Percentiles rank a stretch among this genome's conserved stretches.
Conservation (phyloP, 2,329 filamentous ascomycete genomes). For the Aspergillus nomiae region DNA sequence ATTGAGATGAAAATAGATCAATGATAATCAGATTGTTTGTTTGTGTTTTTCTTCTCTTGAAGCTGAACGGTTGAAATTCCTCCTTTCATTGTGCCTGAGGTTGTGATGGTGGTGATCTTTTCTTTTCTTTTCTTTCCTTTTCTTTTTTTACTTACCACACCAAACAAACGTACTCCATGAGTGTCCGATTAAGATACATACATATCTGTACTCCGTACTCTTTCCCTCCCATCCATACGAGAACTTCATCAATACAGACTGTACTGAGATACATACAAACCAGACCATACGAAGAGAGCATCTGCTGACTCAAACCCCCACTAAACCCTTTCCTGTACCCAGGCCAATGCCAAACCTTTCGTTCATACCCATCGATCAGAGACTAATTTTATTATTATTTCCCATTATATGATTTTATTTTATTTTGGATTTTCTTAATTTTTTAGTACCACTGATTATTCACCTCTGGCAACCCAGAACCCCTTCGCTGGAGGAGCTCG, state of each 20-base stretch:
- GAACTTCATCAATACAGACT: neutral
- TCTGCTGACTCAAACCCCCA: constrained; percentile 1
- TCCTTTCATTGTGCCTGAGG: constrained; percentile 12
- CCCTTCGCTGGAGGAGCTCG: neutral
- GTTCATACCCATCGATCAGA: neutral
- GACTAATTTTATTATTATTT: neutral
- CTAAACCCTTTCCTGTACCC: constrained; percentile 7
- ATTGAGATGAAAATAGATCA: neutral
- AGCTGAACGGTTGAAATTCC: constrained; percentile 15
- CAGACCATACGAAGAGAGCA: neutral
- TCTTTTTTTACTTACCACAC: too few species aligned
- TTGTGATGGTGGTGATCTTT: constrained; percentile 20
- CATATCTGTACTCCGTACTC: neutral
- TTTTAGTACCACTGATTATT: neutral
- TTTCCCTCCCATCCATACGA: neutral
- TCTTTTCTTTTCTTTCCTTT: constrained; percentile 2
- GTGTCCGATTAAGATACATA: neutral
- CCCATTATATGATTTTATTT: neutral
- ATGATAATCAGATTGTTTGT: neutral
- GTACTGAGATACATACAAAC: neutral
- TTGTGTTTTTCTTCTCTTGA: neutral
- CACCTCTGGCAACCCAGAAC: neutral
- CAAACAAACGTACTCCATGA: neutral
- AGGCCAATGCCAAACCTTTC: neutral
- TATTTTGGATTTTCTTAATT: neutral